Conservation (phyloP, 2,329 filamentous ascomycete species). For the Atkinsonella hypoxylon region DNA sequence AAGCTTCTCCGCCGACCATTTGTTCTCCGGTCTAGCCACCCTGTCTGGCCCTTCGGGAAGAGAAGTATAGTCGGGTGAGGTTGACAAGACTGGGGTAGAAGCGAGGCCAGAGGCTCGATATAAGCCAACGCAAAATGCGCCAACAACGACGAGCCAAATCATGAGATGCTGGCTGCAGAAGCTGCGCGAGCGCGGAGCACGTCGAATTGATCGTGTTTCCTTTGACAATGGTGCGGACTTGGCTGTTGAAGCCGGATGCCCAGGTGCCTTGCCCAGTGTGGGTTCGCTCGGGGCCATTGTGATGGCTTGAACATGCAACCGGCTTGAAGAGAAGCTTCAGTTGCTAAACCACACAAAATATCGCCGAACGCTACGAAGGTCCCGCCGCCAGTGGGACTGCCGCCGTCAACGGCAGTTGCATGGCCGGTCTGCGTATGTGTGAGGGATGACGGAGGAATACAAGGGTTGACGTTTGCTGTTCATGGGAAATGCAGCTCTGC, state of each 20-base stretch:
- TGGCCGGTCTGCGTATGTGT: neutral
- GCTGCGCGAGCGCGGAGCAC: neutral
- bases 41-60: conserved; percentile 3
- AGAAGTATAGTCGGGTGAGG: conserved; percentile 4
- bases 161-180: conserved; percentile 6
- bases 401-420: neutral
- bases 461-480: neutral
- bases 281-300: conserved; percentile 7
- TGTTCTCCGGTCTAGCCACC: conserved; percentile 4
- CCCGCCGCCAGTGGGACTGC: neutral
- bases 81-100: conserved; percentile 9
- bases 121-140: conserved; percentile 8
- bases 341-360: neutral
- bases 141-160: conserved; percentile 8
- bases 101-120: conserved; percentile 10
- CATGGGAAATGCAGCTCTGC: too few species aligned
- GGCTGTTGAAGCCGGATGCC: neutral
- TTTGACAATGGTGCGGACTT: neutral
- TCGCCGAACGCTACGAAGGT: neutral
- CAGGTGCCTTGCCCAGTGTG: neutral
- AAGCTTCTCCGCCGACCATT: conserved; percentile 8
- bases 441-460: neutral
- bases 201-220: neutral
- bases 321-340: neutral
- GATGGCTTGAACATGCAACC: neutral